A percentile compares a stretch with the other conserved stretches of the same genome.
phyloP scores from a whole-genome alignment of 441 rosid genomes.

The Codiaeum variegatum region DNA sequence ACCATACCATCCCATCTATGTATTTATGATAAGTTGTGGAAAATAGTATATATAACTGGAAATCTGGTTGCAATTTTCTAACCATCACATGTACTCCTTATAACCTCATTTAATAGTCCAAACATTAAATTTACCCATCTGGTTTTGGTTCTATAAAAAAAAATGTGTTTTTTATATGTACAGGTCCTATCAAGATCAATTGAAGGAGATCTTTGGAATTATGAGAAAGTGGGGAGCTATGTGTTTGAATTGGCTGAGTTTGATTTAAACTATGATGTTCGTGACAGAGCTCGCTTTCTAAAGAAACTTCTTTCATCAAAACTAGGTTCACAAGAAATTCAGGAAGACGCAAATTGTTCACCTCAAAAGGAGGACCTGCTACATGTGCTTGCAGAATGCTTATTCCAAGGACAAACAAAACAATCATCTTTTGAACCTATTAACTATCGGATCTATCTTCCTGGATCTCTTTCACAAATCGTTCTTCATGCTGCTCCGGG shows the following conservation, averaged over 20 bases:
- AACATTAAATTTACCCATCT: not conserved
- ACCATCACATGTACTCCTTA: not conserved
- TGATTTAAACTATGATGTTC: slow-evolving; percentile 84
- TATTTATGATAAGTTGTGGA: not conserved
- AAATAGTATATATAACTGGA: not conserved
- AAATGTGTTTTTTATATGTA: slow-evolving; percentile 9
- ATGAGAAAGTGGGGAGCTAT: slow-evolving; percentile 52
- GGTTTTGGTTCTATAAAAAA: slow-evolving; percentile 4
- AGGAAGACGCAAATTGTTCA: slow-evolving; percentile 33
- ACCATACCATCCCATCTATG: not conserved
- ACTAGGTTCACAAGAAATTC: slow-evolving; percentile 36
- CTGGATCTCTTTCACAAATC: slow-evolving; percentile 94
- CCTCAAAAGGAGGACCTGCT: slow-evolving; percentile 35
- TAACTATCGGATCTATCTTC: slow-evolving; percentile 75
- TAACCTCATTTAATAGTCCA: slow-evolving; percentile 10
- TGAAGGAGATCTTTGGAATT: slow-evolving; percentile 46
- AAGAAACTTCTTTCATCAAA: slow-evolving; percentile 51
- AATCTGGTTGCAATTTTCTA: not conserved
- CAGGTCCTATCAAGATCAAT: slow-evolving; percentile 59
- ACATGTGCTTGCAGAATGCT: slow-evolving; percentile 42
- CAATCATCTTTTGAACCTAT: slow-evolving; percentile 37
- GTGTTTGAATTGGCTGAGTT: slow-evolving; percentile 83
- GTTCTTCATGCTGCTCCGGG: slow-evolving; percentile 99
- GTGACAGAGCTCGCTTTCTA: slow-evolving; percentile 85
- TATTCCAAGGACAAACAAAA: slow-evolving; percentile 53